Conservation (phyloP, 495 filamentous ascomycete species). For the Tuber magnatum region DNA sequence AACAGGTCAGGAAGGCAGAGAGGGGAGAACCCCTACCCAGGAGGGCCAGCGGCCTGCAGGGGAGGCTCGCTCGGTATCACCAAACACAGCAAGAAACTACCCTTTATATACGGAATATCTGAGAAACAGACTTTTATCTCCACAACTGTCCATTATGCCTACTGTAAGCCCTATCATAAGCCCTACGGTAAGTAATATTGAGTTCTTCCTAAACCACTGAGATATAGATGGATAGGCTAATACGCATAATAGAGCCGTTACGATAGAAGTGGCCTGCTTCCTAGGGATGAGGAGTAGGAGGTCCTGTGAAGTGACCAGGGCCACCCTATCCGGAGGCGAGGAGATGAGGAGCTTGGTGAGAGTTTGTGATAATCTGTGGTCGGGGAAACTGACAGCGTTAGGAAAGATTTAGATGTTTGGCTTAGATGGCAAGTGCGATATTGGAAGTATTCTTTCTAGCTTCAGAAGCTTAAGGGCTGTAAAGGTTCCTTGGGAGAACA, state of each 20-base stretch:
- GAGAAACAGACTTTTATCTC: not conserved
- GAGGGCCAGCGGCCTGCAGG: not conserved
- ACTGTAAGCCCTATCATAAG: no score
- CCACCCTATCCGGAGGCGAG: not conserved
- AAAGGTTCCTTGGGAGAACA: not conserved
- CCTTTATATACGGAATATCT: not conserved
- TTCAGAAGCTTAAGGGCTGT: not conserved
- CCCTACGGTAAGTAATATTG: not conserved
- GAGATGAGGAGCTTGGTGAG: not conserved
- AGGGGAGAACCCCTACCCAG: fast-evolving
- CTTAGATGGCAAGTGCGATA: not conserved
- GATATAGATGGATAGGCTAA: not conserved
- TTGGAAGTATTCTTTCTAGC: not conserved
- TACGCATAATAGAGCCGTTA: not conserved
- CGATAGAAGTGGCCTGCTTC: not conserved
- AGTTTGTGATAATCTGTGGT: not conserved
- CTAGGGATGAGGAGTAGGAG: not conserved
- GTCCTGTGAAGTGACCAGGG: not conserved
- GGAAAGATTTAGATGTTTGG: not conserved
- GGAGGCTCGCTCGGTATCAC: not conserved
- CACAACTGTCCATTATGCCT: not conserved
- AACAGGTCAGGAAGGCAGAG: not conserved
- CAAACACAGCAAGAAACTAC: not conserved
- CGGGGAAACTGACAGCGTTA: not conserved
- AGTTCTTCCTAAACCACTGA: not conserved